phyloP scores from a whole-genome alignment of 1,284 basidiomycete genomes.

The Naganishia liquefaciens region DNA sequence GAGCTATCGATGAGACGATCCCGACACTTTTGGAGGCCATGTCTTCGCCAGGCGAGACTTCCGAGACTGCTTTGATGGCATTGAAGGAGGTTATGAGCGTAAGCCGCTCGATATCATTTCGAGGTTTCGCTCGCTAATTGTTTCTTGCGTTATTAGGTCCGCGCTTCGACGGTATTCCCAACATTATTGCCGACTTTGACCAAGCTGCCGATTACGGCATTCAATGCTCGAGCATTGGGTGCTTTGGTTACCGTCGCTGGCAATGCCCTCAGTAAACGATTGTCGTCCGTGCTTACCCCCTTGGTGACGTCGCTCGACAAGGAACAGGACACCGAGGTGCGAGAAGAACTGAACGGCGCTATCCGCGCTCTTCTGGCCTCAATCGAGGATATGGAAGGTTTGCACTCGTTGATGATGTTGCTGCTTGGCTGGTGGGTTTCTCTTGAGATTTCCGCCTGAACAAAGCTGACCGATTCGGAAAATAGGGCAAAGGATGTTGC shows the following conservation, averaged over 20 bases:
- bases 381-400: constrained; percentile 76
- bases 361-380: constrained; percentile 71
- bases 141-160: constrained; percentile 61
- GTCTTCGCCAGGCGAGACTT: constrained; percentile 81
- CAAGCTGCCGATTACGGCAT: constrained; percentile 83
- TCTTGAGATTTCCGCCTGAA: neutral
- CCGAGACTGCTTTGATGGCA: constrained; percentile 89
- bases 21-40: constrained; percentile 92
- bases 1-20: constrained; percentile 94
- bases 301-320: constrained; percentile 67
- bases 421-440: constrained; percentile 77
- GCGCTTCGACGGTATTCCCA: constrained; percentile 92
- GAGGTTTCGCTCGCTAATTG: neutral
- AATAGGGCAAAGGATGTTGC: constrained; percentile 74
- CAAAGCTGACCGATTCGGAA: neutral
- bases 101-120: constrained; percentile 46
- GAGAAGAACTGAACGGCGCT: constrained; percentile 72
- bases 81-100: constrained; percentile 92
- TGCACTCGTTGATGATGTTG: constrained; percentile 83
- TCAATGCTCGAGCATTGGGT: constrained; percentile 91
- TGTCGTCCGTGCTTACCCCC: constrained; percentile 73
- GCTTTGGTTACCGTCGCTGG: constrained; percentile 93
- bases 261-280: constrained; percentile 76
- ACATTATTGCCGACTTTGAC: constrained; percentile 94
- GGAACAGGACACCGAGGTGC: constrained; percentile 68